Percentiles rank a stretch among this genome's conserved stretches.
Conservation (phyloP, 306 rosid genomes). For the Lotus japonicus region DNA sequence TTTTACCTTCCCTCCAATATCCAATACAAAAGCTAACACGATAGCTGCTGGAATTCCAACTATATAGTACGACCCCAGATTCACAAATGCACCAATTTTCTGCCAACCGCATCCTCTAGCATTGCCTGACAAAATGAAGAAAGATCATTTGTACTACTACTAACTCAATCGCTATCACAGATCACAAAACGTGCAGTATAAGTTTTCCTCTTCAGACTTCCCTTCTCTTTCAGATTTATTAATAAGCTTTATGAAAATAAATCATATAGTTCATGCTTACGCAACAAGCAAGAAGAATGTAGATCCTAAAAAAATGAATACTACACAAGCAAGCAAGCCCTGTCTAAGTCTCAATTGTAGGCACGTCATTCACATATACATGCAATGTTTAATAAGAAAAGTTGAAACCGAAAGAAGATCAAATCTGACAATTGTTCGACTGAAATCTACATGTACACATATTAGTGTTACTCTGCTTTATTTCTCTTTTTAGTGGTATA, state of each 20-base stretch:
- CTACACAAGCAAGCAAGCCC: neutral
- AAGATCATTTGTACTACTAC: neutral
- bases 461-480: neutral
- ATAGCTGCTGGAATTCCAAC: conserved; percentile 62
- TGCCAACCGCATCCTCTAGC: conserved; percentile 93
- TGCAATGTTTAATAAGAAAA: neutral
- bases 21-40: conserved; percentile 49
- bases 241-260: neutral
- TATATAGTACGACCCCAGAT: conserved; percentile 65
- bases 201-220: neutral
- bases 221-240: neutral
- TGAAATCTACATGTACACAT: neutral
- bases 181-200: neutral
- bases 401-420: neutral
- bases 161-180: too few species aligned
- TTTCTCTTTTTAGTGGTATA: too few species aligned
- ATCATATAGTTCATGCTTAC: neutral
- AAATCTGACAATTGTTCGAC: neutral
- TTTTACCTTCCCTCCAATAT: conserved; percentile 65
- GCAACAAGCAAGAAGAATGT: neutral
- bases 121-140: conserved; percentile 36
- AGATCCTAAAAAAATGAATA: neutral
- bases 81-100: conserved; percentile 70
- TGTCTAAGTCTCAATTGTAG: neutral
- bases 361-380: neutral